phyloP scores from a whole-genome alignment of 495 filamentous ascomycete species.

The Bryoglossum gracile region DNA sequence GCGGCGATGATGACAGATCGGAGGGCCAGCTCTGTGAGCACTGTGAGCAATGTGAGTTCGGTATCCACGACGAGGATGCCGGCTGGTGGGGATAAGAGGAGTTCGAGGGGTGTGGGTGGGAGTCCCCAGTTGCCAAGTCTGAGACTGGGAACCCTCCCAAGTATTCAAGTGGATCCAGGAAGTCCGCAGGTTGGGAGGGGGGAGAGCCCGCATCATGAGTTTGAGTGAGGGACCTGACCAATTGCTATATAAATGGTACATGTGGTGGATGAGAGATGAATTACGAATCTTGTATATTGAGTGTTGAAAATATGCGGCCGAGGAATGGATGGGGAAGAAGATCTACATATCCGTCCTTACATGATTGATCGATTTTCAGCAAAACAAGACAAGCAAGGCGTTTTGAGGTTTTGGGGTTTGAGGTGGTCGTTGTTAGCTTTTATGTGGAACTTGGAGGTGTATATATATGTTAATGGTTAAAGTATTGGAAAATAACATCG shows the following conservation, averaged over 20 bases:
- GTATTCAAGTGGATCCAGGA: conserved; percentile 46
- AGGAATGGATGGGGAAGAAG: no score
- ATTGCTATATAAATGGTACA: background rate
- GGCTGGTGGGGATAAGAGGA: conserved; percentile 8
- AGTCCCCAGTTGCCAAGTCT: conserved; percentile 37
- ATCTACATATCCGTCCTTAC: no score
- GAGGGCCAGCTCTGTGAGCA: conserved; percentile 6
- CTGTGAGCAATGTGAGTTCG: conserved; percentile 2
- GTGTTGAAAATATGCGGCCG: background rate
- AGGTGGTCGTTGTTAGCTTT: no score
- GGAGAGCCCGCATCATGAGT: conserved; percentile 8
- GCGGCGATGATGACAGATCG: conserved; percentile 11
- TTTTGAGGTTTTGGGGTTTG: no score
- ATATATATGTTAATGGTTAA: no score
- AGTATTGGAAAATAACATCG: no score
- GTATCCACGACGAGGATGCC: no score
- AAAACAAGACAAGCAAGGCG: no score
- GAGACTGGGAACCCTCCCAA: conserved; percentile 36
- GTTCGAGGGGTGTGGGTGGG: conserved; percentile 29
- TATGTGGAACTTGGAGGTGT: background rate
- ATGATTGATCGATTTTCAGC: no score
- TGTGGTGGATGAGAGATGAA: background rate
- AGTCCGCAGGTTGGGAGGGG: conserved; percentile 4
- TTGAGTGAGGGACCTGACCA: background rate
- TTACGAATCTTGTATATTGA: background rate